Base-by-base conservation (phyloP, 352 stramenopile species). In the Phytophthora kernoviae region DNA sequence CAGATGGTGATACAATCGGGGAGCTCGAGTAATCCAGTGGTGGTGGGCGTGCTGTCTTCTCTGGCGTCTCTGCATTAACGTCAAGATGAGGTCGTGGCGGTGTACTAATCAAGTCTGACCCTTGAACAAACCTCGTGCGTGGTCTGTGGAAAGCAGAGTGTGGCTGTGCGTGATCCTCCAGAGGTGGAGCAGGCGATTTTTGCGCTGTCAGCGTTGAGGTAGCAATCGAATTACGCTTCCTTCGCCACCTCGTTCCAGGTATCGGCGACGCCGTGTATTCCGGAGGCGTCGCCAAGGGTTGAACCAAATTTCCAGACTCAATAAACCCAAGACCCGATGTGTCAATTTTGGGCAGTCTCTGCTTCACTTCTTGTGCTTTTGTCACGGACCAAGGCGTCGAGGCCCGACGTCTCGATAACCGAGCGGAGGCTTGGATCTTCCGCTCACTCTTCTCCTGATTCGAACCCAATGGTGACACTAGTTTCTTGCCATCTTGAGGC, bases 251-350 rank as follows among this genome's bases (percentile, higher is more conserved):
- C 12, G 44, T 56, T 15, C 68, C 71, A 34, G 77, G 62, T 15
- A 88, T 58, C 0, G 79, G 79, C 15, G 81, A 90, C 37, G 83
- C 72, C 9, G 76, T 79, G 56, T 88, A 88, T 57, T 87, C 77
- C 6, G 75, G 77, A 21, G 70, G 61, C 1, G 61, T 64, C 2
- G 60, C 56, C 18, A 66, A 50, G 2, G 48, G 21, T 21, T 62
- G 26, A 10, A 20, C n/a, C 2, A 53, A 43, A 14, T 33, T 17
- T 32, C n/a, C 45, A 26, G 26, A 18, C n/a, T 69, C 57, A n/a
- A 34, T 8, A 24, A 58, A 66, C 12, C 42, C 51, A 32, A 54
- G 56, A 21, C 60, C 41, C 2, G 46, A 71, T 2, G 70, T 81
- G 21, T 66, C 63, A 62, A 89, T 81, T 15, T 40, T 62, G 15